A percentile compares a stretch with the other conserved stretches of the same genome.
These are phyloP conservation scores for Codiaeum variegatum DNA, from an alignment of 441 rosid genomes.

Conservation along the genomic window DNA sequence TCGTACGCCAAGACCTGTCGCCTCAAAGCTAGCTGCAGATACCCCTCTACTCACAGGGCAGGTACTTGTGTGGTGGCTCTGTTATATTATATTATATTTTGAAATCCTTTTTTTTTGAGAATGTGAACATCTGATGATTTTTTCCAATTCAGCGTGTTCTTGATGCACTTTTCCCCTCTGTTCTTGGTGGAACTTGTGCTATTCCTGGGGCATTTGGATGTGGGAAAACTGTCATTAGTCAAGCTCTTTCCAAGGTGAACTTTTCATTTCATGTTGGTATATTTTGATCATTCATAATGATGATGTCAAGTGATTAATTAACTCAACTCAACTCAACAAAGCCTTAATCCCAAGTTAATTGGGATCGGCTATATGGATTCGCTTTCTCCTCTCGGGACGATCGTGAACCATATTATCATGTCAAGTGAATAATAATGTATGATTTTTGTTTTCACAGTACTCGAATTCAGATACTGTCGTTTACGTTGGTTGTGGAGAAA, in stretches of 20 bases:
- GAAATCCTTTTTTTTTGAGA: neutral
- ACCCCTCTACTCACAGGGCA: conserved; percentile 98
- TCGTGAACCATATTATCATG: too few species aligned
- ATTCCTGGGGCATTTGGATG: conserved; percentile 99
- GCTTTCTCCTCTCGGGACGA: too few species aligned
- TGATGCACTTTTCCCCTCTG: conserved; percentile 99
- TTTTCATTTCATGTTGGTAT: conserved; percentile 15
- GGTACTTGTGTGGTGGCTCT: conserved; percentile 39
- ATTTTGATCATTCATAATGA: neutral
- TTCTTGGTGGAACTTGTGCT: conserved; percentile 99
- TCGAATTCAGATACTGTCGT: conserved; percentile 97
- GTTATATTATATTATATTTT: neutral
- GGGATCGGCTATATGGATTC: too few species aligned
- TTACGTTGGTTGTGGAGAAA: conserved; percentile 98
- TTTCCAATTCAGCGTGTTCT: conserved; percentile 78
- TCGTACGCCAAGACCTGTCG: conserved; percentile 98
- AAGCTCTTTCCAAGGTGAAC: conserved; percentile 95
- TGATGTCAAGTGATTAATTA: conserved; percentile 11
- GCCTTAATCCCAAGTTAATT: too few species aligned
- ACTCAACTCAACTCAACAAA: too few species aligned
- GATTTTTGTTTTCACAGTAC: conserved; percentile 52
- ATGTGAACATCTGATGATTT: conserved; percentile 22
- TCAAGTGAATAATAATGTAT: conserved; percentile 3
- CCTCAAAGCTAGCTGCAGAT: conserved; percentile 98
- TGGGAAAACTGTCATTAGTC: conserved; percentile 99